Conservation (phyloP, 2,329 filamentous ascomycete genomes). For the Claviceps citrina region DNA sequence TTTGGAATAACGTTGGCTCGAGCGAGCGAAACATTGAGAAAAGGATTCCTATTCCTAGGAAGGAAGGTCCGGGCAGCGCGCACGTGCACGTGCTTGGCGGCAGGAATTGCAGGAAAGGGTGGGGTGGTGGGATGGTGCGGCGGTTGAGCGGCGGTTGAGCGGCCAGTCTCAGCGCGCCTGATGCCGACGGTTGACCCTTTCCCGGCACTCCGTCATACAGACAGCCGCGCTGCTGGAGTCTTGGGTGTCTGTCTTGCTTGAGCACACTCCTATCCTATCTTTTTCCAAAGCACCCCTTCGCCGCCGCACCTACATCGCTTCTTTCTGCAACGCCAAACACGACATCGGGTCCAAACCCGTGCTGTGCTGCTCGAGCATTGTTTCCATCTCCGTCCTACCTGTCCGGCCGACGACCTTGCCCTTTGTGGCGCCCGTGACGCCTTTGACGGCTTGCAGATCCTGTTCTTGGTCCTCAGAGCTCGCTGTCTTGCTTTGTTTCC, state of each 20-base stretch:
- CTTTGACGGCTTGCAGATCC: neutral
- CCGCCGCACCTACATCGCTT: conserved; percentile 1
- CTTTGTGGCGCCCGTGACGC: conserved; percentile 1
- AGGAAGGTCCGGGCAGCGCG: too few relatives aligned
- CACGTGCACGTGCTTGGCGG: too few relatives aligned
- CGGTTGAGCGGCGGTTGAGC: neutral
- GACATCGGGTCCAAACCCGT: too few relatives aligned
- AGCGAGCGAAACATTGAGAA: too few relatives aligned
- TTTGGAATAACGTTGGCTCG: too few relatives aligned
- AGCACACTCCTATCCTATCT: too few relatives aligned
- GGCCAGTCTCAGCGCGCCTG: neutral
- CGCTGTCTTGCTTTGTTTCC: too few relatives aligned
- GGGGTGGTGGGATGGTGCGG: neutral
- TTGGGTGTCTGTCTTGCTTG: too few relatives aligned
- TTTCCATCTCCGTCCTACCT: too few relatives aligned
- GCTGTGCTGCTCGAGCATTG: neutral
- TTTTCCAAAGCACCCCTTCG: neutral
- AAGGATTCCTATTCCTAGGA: too few relatives aligned
- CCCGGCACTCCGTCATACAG: neutral
- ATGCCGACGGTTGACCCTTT: neutral
- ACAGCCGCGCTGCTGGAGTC: neutral
- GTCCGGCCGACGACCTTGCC: neutral
- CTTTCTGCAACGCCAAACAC: neutral
- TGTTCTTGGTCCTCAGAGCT: neutral
- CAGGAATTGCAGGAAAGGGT: too few relatives aligned